These are phyloP conservation scores for Mycotypha africana DNA, from an alignment of 371 early-diverging fungal genomes.

Conservation along the genomic window DNA sequence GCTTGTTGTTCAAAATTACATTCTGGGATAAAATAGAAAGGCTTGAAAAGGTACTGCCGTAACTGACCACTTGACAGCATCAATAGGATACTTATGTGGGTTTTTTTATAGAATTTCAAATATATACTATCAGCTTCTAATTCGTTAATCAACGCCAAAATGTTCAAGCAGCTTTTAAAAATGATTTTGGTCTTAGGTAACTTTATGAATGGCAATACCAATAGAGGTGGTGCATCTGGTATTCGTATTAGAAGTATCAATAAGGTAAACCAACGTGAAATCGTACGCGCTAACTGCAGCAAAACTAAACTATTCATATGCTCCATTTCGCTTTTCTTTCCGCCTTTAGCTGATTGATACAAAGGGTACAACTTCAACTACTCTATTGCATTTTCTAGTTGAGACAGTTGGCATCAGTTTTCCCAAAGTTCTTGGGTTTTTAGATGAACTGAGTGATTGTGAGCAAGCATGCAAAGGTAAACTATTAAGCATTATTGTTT, in stretches of 20 bases:
- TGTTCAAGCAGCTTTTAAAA: conserved; percentile 50
- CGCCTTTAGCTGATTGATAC: conserved; percentile 72
- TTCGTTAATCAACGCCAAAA: conserved; percentile 38
- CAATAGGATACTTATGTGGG: too few relatives aligned
- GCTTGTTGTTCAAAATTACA: conserved; percentile 63
- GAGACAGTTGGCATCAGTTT: conserved; percentile 59
- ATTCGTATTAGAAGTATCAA: conserved; percentile 84
- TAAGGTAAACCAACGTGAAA: too few relatives aligned
- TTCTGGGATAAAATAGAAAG: conserved; percentile 66
- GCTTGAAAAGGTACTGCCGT: conserved; percentile 55
- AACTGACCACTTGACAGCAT: too few relatives aligned
- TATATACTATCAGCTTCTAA: conserved; percentile 42
- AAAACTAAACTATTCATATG: too few relatives aligned
- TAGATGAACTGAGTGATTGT: conserved; percentile 62
- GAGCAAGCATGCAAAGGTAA: conserved; percentile 73
- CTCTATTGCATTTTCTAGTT: conserved; percentile 76
- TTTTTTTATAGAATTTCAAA: conserved; percentile 27
- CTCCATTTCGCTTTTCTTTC: background rate
- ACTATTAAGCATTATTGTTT: background rate
- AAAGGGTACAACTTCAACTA: conserved; percentile 59
- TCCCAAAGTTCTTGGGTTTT: conserved; percentile 57
- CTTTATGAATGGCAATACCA: conserved; percentile 84
- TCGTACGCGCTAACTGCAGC: too few relatives aligned
- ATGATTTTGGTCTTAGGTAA: conserved; percentile 85
- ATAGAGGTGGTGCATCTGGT: conserved; percentile 86